Evolutionary conservation across 164 flowering plant genomes (phyloP).

Genomic region (Magnolia officinalis): DNA sequence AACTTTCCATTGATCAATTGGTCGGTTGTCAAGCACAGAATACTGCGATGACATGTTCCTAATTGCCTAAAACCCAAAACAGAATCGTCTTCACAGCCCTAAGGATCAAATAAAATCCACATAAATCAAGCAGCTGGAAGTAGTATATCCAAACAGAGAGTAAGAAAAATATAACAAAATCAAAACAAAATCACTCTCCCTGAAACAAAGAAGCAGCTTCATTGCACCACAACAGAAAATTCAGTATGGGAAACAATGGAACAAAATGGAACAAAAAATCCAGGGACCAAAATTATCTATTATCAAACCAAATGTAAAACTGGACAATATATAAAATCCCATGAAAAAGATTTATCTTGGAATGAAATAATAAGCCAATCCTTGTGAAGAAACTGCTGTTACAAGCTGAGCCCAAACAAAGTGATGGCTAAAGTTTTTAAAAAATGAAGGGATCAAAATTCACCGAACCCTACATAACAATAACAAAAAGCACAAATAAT

Average conservation of each 20-base stretch:
- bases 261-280: not conserved
- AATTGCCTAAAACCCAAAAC: slow-evolving; percentile 5
- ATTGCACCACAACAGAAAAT: not conserved
- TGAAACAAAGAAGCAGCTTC: not conserved
- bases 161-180: not conserved
- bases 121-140: not conserved
- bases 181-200: not conserved
- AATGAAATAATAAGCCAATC: no score
- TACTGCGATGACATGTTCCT: slow-evolving; percentile 52
- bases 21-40: slow-evolving; percentile 54
- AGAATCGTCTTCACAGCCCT: slow-evolving; percentile 22
- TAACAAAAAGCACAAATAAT: no score
- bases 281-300: not conserved
- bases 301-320: no score
- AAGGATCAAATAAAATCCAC: not conserved
- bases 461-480: no score
- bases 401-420: no score
- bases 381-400: no score
- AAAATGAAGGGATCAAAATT: no score
- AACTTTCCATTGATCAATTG: slow-evolving; percentile 91
- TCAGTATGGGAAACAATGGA: not conserved
- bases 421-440: no score
- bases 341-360: no score
- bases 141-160: not conserved
- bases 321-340: no score